A percentile compares a stretch with the other conserved stretches of the same genome.
Conservation (phyloP, 208 protist genomes). For the Phytomonas sp. region DNA sequence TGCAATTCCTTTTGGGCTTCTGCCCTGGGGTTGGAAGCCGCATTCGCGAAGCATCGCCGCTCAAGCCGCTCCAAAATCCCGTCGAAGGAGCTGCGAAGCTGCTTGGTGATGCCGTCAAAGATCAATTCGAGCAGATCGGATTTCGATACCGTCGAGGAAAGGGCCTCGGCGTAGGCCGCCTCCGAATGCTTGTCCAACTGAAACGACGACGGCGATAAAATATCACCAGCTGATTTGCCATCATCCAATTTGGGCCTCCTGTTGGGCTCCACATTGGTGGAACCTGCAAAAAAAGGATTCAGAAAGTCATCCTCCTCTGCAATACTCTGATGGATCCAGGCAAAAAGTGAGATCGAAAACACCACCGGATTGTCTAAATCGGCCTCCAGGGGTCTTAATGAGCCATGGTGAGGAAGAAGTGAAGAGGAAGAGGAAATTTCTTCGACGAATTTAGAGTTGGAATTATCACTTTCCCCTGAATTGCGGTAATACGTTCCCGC, state of each 20-base stretch:
- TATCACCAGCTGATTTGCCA: not conserved
- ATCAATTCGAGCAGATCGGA: constrained; percentile 32
- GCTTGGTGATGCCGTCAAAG: constrained; percentile 66
- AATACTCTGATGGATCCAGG: constrained; percentile 79
- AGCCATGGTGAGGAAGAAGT: not conserved
- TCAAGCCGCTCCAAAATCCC: constrained; percentile 52
- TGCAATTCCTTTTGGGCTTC: too few relatives aligned
- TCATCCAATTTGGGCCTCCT: not conserved
- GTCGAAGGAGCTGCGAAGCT: constrained; percentile 50
- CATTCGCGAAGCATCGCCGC: constrained; percentile 20
- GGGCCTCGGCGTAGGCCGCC: constrained; percentile 7
- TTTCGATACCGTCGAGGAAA: constrained; percentile 12
- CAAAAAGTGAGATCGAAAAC: constrained; percentile 80
- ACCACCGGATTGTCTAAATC: constrained; percentile 71
- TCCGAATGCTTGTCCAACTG: not conserved
- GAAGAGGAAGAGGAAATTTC: not conserved
- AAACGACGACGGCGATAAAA: not conserved
- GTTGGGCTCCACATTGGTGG: not conserved
- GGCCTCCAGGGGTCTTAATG: constrained; percentile 51
- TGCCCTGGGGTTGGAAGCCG: not conserved
- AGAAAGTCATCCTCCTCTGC: constrained; percentile 78
- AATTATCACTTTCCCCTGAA: not conserved
- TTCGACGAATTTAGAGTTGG: not conserved
- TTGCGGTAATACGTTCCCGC: constrained; percentile 26
- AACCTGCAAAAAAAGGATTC: constrained; percentile 25